Evolutionary conservation across 1,284 basidiomycete species (phyloP), one percentile per base, ranked within the genome.

Genomic region (Filobasidium uniguttulatum): DNA sequence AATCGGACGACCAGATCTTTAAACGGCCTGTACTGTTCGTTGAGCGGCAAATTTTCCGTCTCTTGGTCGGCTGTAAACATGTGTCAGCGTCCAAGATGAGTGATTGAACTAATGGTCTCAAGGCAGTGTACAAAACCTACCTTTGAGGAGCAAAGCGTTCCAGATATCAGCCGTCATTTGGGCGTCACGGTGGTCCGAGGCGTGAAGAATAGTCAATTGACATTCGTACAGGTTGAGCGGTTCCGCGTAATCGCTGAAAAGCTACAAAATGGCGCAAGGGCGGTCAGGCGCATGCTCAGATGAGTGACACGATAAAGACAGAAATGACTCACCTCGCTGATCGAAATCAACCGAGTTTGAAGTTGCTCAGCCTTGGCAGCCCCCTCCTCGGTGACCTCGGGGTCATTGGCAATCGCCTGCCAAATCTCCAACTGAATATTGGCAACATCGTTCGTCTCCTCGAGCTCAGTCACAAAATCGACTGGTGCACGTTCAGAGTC

Each of bases 401-500:
- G 33, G 59, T 66, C 62, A 45, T 64, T 63, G 56, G 68, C 57
- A 58, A 75, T 63, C 2, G 66, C 67, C 5, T 66, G 58, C 33
- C 62, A 66, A 19, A 91, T 77, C 68, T 96, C 90, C 34, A 93
- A 74, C 63, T 99, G 94, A 8, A 98, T 89, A 69, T 93, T 85
- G 3, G 90, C 87, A 12, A 98, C 94, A 51, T 98, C 94, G 8
- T 98, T 77, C 64, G 90, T 89, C 69, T 98, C 94, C 70, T 97
- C 91, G 15, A 96, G 73, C 56, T 89, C 84, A 0, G 83, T 86
- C 23, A 93, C 76, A 73, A 97, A 94, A 44, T 85, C 82, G 50
- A 97, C 87, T 65, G 88, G 89, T 58, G 85, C 82, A 57, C 77
- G 74, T 25, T 83, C 82, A 25, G 77, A 77, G 17, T 77, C 74